Base-by-base conservation (phyloP, 2,329 filamentous ascomycete genomes). In the Massarina eburnea region DNA sequence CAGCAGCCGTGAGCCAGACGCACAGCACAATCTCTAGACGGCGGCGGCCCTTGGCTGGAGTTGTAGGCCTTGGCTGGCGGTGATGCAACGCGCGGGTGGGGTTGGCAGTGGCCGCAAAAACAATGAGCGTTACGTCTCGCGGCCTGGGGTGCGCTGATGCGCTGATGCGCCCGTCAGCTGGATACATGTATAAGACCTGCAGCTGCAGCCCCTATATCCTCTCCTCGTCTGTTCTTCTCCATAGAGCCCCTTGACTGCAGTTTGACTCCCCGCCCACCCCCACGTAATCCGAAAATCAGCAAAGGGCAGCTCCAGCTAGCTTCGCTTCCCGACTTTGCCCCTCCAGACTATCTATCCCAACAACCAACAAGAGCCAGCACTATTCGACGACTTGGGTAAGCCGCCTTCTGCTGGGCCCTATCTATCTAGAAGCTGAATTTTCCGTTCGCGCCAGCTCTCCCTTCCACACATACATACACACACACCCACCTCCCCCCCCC, bases 271-370 rank as follows among this genome's bases (percentile, higher is more conserved):
- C 27, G 51, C 29, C 45, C 37, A 38, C 45, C 43, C 47, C 50
- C 51, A 43, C 50, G 46, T 46, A 45, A 36, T 48, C 47, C 47
- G 47, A 44, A 39, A 46, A 49, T 37, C 42, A 44, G 41, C 43
- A 18, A 26, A 41, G 39, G 29, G n/a, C 37, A 46, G 46, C 43
- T 52, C 24, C 44, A 43, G 46, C 40, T 48, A 43, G 46, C 40
- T 48, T 52, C 42, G 45, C 45, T 49, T 46, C 33, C 44, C 30
- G 22, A 46, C 43, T 30, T 18, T 40, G 19, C 35, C 40, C 30
- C 48, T 30, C 45, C 50, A 46, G 47, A 51, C 48, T 48, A 52
- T 44, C 38, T 39, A 42, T 43, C 50, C 46, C 46, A 54, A 51
- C 48, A 54, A 45, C 34, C 44, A 41, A 46, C 35, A 38, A n/a